phyloP scores from a whole-genome alignment of 73 alveolate genomes.

The Paramecium tetraurelia region DNA sequence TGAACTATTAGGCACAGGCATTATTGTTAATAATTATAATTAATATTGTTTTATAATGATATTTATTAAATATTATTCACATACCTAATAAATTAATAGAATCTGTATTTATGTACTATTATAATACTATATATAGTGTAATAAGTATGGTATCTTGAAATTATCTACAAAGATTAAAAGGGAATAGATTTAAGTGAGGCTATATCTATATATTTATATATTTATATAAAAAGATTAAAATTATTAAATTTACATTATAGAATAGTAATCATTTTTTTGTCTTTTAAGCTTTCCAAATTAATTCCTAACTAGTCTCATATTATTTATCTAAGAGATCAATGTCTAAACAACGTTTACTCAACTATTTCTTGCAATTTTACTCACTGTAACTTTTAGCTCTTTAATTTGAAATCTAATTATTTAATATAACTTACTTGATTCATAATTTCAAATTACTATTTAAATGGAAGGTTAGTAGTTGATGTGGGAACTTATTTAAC shows the following conservation, averaged over 20 bases:
- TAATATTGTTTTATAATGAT: neutral
- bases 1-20: slow-evolving; percentile 30
- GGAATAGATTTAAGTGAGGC: too few relatives aligned
- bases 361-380: neutral
- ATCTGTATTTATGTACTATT: too few relatives aligned
- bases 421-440: neutral
- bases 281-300: neutral
- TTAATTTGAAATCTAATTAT: neutral
- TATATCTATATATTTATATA: neutral
- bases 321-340: neutral
- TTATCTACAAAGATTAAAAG: neutral
- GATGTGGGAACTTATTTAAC: neutral
- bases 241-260: neutral
- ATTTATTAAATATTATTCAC: neutral
- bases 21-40: neutral
- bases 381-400: slow-evolving; percentile 14
- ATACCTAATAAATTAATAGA: neutral
- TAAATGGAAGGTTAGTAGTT: neutral
- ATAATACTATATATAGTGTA: too few relatives aligned
- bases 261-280: neutral
- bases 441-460: slow-evolving; percentile 3
- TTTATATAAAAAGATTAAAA: neutral
- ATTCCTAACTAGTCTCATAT: neutral
- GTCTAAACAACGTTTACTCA: neutral
- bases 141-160: neutral